These are phyloP conservation scores for Urtica urens DNA, from an alignment of 306 rosid genomes.

Conservation along the genomic window DNA sequence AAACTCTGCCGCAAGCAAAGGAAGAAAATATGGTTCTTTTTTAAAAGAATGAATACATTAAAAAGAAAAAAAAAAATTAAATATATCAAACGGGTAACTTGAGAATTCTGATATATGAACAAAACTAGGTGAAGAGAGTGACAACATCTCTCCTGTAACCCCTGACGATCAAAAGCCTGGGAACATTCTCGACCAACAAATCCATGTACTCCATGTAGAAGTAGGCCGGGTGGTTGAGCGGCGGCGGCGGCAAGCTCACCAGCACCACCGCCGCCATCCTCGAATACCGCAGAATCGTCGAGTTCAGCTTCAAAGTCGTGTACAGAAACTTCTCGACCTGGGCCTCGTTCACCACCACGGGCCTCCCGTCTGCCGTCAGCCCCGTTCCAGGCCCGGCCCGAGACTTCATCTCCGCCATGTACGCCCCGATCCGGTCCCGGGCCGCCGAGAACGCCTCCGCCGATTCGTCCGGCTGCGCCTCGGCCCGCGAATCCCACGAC, in stretches of 20 bases:
- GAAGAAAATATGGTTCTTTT: slow-evolving; percentile 27
- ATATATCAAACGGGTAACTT: neutral
- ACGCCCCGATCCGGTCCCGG: slow-evolving; percentile 49
- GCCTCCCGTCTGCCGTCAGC: slow-evolving; percentile 83
- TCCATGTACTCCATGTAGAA: slow-evolving; percentile 99
- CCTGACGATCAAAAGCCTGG: slow-evolving; percentile 89
- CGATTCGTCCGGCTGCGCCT: slow-evolving; percentile 73
- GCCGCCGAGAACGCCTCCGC: slow-evolving; percentile 58
- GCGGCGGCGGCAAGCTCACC: slow-evolving; percentile 95
- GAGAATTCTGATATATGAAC: slow-evolving; percentile 21
- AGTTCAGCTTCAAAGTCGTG: slow-evolving; percentile 80
- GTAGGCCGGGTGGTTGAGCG: slow-evolving; percentile 71
- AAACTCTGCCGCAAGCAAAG: slow-evolving; percentile 26
- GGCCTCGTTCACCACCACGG: slow-evolving; percentile 65
- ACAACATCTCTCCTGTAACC: slow-evolving; percentile 95
- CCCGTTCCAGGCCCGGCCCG: slow-evolving; percentile 42
- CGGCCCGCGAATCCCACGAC: slow-evolving; percentile 63
- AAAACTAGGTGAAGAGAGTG: slow-evolving; percentile 72
- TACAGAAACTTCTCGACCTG: slow-evolving; percentile 89
- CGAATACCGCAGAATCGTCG: slow-evolving; percentile 76
- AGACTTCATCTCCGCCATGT: slow-evolving; percentile 52
- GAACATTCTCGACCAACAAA: slow-evolving; percentile 88
- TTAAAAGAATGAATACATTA: slow-evolving; percentile 49
- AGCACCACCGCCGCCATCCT: slow-evolving; percentile 98
- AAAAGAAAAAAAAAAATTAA: slow-evolving; percentile 31